Conservation (phyloP, 2,329 filamentous ascomycete species). For the Capronia americana region DNA sequence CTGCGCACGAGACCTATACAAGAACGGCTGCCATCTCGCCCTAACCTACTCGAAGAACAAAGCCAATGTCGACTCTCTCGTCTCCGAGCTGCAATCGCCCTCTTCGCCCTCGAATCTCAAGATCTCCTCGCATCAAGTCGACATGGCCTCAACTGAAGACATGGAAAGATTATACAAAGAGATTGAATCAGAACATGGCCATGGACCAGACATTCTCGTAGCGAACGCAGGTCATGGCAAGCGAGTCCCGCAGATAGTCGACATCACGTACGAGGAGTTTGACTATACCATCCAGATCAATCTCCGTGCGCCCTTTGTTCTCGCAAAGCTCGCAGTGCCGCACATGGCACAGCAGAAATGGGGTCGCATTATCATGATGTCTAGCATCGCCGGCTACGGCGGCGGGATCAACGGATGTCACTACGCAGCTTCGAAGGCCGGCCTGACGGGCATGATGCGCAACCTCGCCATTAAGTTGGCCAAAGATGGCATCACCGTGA, state of each 20-base stretch:
- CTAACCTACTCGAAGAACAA: constrained; percentile 64
- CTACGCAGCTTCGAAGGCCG: constrained; percentile 63
- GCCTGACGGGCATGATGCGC: constrained; percentile 69
- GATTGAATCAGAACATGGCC: constrained; percentile 60
- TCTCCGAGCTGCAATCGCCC: constrained; percentile 46
- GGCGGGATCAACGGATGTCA: constrained; percentile 69
- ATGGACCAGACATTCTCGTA: constrained; percentile 67
- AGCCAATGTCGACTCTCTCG: constrained; percentile 54
- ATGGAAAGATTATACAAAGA: constrained; percentile 62
- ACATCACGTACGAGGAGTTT: constrained; percentile 69
- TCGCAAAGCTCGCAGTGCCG: constrained; percentile 65
- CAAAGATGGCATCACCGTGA: constrained; percentile 67
- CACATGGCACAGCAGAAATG: constrained; percentile 66
- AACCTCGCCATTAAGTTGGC: constrained; percentile 67
- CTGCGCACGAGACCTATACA: constrained; percentile 62
- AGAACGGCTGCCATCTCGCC: constrained; percentile 61
- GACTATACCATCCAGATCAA: constrained; percentile 69
- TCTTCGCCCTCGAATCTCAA: constrained; percentile 36
- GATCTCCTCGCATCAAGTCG: constrained; percentile 64
- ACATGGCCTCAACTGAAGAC: constrained; percentile 62
- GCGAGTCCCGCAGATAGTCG: constrained; percentile 61
- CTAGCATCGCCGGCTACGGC: constrained; percentile 67
- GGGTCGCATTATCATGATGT: constrained; percentile 70
- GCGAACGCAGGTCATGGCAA: constrained; percentile 72
- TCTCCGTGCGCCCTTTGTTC: constrained; percentile 66